Evolutionary conservation across 1,284 basidiomycete genomes (phyloP).

Genomic region (Puccinia polysora): DNA sequence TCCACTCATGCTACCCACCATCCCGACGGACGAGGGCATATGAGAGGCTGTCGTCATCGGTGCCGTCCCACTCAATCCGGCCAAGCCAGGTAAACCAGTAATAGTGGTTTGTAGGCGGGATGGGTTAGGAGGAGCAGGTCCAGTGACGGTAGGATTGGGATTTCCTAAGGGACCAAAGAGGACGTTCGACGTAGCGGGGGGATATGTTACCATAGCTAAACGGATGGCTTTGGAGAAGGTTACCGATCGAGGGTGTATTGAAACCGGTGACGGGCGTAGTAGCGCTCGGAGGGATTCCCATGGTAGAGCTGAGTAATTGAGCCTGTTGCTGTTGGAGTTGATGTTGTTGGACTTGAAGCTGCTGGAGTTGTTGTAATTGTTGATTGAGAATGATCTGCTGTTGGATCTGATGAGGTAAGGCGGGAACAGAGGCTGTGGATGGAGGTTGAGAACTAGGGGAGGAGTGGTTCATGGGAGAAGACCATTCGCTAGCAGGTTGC

Average conservation of each 20-base stretch:
- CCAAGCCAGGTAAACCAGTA: conserved; percentile 20
- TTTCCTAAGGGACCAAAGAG: background rate
- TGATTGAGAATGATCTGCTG: conserved; percentile 35
- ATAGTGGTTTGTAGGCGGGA: conserved; percentile 40
- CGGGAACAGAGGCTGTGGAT: conserved; percentile 56
- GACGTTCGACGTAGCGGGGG: background rate
- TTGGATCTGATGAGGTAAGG: conserved; percentile 35
- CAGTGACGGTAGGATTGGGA: background rate
- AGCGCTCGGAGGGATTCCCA: conserved; percentile 49
- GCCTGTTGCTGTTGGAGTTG: conserved; percentile 42
- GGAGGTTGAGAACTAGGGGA: conserved; percentile 56
- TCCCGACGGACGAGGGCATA: background rate
- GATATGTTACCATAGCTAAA: background rate
- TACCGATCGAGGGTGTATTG: background rate
- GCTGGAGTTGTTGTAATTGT: conserved; percentile 43
- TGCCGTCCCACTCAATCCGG: conserved; percentile 13
- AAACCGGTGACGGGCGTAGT: conserved; percentile 36
- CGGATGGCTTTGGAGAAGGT: conserved; percentile 11
- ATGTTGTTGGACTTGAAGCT: conserved; percentile 43
- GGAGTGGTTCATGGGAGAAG: conserved; percentile 38
- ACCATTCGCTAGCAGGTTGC: conserved; percentile 15
- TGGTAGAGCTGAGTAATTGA: conserved; percentile 43
- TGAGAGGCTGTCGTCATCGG: background rate
- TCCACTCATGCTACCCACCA: conserved; percentile 3
- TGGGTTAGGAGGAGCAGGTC: conserved; percentile 16